A percentile compares a stretch with the other conserved stretches of the same genome.
Conservation (phyloP, 768 basidiomycete species). For the Leccinum rimulosum region DNA sequence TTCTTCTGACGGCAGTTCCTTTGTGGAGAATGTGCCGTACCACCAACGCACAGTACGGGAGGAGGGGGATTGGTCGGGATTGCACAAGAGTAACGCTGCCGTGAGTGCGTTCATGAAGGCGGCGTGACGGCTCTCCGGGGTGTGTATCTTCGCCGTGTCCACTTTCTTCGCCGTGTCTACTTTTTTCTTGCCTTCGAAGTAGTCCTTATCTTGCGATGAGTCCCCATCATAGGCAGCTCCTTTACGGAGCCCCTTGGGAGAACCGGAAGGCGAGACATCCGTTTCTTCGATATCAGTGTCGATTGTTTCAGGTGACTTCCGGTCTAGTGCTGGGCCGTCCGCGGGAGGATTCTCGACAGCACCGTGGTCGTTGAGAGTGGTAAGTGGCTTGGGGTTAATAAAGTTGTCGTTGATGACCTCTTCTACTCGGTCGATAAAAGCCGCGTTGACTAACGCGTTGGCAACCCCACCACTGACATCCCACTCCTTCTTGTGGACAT, state of each 20-base stretch:
- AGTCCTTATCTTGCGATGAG: background rate
- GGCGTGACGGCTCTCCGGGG: background rate
- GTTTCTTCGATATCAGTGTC: too few relatives aligned
- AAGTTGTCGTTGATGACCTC: too few relatives aligned
- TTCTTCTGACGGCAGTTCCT: background rate
- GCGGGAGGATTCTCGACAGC: too few relatives aligned
- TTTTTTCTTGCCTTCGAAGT: background rate
- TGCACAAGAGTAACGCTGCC: background rate
- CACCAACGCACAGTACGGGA: background rate
- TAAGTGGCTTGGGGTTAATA: too few relatives aligned
- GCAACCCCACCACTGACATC: too few relatives aligned
- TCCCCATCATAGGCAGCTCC: background rate
- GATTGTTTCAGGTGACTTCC: too few relatives aligned
- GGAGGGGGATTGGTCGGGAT: background rate
- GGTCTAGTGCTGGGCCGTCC: too few relatives aligned
- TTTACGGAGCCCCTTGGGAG: background rate
- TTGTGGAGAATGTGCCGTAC: background rate
- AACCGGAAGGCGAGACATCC: too few relatives aligned
- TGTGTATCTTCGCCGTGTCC: background rate
- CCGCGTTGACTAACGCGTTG: too few relatives aligned
- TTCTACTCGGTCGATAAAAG: too few relatives aligned
- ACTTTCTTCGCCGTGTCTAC: background rate
- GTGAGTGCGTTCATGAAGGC: background rate
- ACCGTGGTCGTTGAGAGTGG: too few relatives aligned
- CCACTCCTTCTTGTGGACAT: too few relatives aligned